Evolutionary conservation across 2,329 filamentous ascomycete genomes (phyloP).

Genomic region (Penicillium sp.): DNA sequence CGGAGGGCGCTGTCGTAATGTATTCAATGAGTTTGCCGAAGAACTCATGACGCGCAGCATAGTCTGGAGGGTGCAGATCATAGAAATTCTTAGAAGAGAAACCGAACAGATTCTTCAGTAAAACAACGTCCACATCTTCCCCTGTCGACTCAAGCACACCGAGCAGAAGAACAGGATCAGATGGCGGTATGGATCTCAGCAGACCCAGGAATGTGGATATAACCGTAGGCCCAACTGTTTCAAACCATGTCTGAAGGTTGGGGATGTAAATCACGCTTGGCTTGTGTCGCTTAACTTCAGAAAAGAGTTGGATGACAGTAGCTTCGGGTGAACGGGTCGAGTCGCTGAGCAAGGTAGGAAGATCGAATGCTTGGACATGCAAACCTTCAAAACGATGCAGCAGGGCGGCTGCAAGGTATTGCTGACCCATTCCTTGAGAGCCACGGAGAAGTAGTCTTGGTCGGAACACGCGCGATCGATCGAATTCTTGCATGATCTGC

Average conservation of each 20-base stretch:
- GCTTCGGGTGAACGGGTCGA: slow-evolving; percentile 77
- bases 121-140: slow-evolving; percentile 59
- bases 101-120: slow-evolving; percentile 78
- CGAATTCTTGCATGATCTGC: slow-evolving; percentile 73
- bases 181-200: slow-evolving; percentile 77
- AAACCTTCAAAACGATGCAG: slow-evolving; percentile 89
- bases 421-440: slow-evolving; percentile 86
- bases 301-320: slow-evolving; percentile 83
- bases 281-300: slow-evolving; percentile 89
- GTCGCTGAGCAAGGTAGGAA: slow-evolving; percentile 82
- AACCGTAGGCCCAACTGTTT: slow-evolving; percentile 60
- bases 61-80: slow-evolving; percentile 64
- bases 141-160: slow-evolving; percentile 73
- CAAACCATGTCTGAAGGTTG: slow-evolving; percentile 83
- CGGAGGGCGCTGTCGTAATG: slow-evolving; percentile 71
- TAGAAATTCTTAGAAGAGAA: slow-evolving; percentile 78
- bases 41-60: slow-evolving; percentile 67
- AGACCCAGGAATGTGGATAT: slow-evolving; percentile 81
- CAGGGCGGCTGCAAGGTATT: slow-evolving; percentile 79
- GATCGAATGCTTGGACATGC: slow-evolving; percentile 91
- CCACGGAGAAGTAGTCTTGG: slow-evolving; percentile 82
- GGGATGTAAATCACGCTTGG: slow-evolving; percentile 95
- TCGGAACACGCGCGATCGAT: slow-evolving; percentile 80
- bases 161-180: slow-evolving; percentile 82
- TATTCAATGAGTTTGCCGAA: slow-evolving; percentile 73